A percentile compares a stretch with the other conserved stretches of the same genome.
phyloP scores from a whole-genome alignment of 2,329 filamentous ascomycete genomes.

The Fusarium vanettenii region DNA sequence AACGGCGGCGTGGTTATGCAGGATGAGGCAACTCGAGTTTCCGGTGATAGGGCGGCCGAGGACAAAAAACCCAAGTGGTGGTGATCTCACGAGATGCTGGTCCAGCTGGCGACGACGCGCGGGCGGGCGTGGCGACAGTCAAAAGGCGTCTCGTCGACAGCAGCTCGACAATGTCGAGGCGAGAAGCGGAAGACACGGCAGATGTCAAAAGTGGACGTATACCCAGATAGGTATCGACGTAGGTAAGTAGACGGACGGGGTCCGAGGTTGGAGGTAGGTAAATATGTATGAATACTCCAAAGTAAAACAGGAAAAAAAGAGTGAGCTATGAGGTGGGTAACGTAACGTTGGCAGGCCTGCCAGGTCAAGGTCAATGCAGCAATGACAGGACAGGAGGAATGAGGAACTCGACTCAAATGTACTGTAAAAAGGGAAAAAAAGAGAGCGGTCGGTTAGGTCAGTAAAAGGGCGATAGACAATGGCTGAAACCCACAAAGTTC shows the following conservation, averaged over 20 bases:
- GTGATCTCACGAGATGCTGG: slow-evolving; percentile 22
- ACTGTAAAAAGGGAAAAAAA: slow-evolving; percentile 29
- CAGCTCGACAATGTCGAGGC: slow-evolving; percentile 32
- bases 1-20: slow-evolving; percentile 13
- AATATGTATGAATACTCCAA: slow-evolving; percentile 29
- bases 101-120: slow-evolving; percentile 17
- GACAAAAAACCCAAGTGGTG: not conserved
- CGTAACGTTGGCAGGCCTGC: not conserved
- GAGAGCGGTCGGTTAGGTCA: slow-evolving; percentile 41
- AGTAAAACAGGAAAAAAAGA: slow-evolving; percentile 9
- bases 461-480: slow-evolving; percentile 35
- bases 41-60: not conserved
- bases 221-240: slow-evolving; percentile 2
- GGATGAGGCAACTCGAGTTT: not conserved
- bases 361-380: slow-evolving; percentile 23
- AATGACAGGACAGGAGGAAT: slow-evolving; percentile 27
- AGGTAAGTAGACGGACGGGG: not conserved
- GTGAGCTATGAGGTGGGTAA: slow-evolving; percentile 6
- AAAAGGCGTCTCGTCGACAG: slow-evolving; percentile 7
- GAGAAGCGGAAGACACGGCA: slow-evolving; percentile 12
- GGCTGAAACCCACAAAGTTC: slow-evolving; percentile 36
- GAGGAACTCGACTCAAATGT: slow-evolving; percentile 2
- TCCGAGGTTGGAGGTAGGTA: not conserved
- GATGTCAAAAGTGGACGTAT: slow-evolving; percentile 8
- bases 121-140: slow-evolving; percentile 17